phyloP scores from a whole-genome alignment of 192 early-diverging fungal genomes.

The Fimicolochytrium jonesii region DNA sequence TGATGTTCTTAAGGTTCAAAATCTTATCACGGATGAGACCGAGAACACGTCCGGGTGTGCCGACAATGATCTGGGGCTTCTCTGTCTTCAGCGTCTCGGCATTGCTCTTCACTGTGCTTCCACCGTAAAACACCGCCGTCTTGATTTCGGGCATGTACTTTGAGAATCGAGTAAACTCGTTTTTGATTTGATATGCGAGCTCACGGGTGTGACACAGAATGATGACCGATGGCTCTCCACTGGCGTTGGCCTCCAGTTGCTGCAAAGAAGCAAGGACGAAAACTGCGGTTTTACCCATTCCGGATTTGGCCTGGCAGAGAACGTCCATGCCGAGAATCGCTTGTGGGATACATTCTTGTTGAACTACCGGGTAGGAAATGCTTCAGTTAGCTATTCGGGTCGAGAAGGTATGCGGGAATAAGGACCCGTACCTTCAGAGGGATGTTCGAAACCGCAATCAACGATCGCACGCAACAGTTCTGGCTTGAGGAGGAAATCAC shows the following conservation, averaged over 20 bases:
- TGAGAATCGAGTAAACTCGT: constrained; percentile 93
- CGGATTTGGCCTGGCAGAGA: constrained; percentile 96
- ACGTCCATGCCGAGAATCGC: constrained; percentile 96
- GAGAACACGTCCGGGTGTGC: constrained; percentile 91
- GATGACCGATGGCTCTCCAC: constrained; percentile 65
- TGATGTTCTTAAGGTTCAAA: constrained; percentile 78
- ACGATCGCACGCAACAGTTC: constrained; percentile 92
- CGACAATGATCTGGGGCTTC: constrained; percentile 94
- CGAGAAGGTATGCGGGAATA: not conserved
- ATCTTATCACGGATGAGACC: constrained; percentile 80
- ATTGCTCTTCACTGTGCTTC: constrained; percentile 73
- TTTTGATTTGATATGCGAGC: constrained; percentile 96
- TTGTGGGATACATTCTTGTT: constrained; percentile 98
- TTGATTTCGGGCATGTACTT: constrained; percentile 93
- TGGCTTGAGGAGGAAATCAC: constrained; percentile 96
- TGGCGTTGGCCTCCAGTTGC: constrained; percentile 64
- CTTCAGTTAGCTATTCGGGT: not conserved
- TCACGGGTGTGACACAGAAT: constrained; percentile 98
- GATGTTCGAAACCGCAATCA: constrained; percentile 99
- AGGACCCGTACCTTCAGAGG: constrained; percentile 80
- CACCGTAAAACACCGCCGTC: constrained; percentile 93
- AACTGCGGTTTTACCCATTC: constrained; percentile 98
- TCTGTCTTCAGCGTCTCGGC: constrained; percentile 81
- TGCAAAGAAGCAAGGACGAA: constrained; percentile 94
- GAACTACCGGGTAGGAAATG: constrained; percentile 65